Percentiles rank a stretch among this genome's conserved stretches.
Conservation (phyloP, 441 rosid species). For the Erodium moschatum region DNA sequence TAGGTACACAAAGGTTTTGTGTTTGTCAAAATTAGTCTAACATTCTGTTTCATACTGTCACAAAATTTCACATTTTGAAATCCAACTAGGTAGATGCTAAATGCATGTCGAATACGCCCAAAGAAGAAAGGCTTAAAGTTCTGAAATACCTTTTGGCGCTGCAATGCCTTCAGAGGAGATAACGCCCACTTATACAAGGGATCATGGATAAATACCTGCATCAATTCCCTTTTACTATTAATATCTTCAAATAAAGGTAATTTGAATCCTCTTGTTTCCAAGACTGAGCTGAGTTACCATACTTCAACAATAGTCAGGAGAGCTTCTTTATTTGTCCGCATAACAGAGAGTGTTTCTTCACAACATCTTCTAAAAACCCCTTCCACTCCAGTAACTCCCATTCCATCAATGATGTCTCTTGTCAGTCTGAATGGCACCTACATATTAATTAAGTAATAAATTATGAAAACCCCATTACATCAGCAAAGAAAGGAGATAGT, state of each 20-base stretch:
- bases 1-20: neutral
- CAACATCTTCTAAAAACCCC: conserved; percentile 96
- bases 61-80: neutral
- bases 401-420: conserved; percentile 87
- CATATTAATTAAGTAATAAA: conserved; percentile 18
- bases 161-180: conserved; percentile 95
- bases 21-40: neutral
- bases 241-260: neutral
- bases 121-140: conserved; percentile 11
- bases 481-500: conserved; percentile 13
- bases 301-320: conserved; percentile 89
- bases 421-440: conserved; percentile 98
- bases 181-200: conserved; percentile 98
- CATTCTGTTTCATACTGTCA: neutral
- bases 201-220: conserved; percentile 97
- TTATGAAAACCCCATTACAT: conserved; percentile 15
- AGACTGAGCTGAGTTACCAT: conserved; percentile 20
- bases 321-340: conserved; percentile 96
- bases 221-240: conserved; percentile 12
- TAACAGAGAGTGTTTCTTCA: conserved; percentile 85
- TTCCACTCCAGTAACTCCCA: conserved; percentile 98
- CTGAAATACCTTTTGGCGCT: conserved; percentile 81
- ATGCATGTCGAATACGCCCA: neutral
- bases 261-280: neutral
- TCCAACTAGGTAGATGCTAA: neutral